A percentile compares a stretch with the other conserved stretches of the same genome.
These are phyloP conservation scores for Phalaenopsis equestris DNA, from an alignment of 106 monocot species.

Conservation along the genomic window DNA sequence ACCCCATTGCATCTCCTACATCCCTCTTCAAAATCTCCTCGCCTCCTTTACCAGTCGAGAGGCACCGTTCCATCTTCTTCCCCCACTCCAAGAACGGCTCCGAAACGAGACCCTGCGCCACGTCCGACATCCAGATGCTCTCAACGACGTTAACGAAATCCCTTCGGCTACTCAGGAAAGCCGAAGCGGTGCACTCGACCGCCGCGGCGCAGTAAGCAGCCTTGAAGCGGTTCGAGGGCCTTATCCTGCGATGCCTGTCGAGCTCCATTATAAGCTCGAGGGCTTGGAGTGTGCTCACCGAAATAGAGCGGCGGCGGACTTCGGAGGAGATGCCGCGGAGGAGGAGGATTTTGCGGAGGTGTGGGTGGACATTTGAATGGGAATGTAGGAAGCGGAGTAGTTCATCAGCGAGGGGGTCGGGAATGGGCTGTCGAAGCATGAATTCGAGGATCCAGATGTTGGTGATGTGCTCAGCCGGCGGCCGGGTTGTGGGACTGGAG, in stretches of 20 bases:
- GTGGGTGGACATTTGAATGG: neutral
- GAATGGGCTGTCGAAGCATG: conserved; percentile 34
- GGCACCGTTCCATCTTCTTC: conserved; percentile 19
- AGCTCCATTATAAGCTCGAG: conserved; percentile 39
- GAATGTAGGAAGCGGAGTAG: conserved; percentile 27
- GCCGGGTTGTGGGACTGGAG: neutral
- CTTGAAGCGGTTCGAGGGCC: conserved; percentile 10
- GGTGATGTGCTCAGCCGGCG: neutral
- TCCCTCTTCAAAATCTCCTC: conserved; percentile 8
- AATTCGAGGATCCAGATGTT: conserved; percentile 39
- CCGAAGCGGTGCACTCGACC: conserved; percentile 12
- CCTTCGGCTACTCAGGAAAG: neutral
- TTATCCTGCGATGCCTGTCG: neutral
- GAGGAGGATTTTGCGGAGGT: conserved; percentile 34
- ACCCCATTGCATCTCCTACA: conserved; percentile 15
- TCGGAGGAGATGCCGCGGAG: conserved; percentile 28
- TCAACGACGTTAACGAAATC: conserved; percentile 9
- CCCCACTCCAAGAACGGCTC: conserved; percentile 1
- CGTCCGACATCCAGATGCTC: conserved; percentile 21
- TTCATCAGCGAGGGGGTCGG: conserved; percentile 19
- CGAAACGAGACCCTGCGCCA: conserved; percentile 4
- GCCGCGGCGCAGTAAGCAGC: conserved; percentile 31
- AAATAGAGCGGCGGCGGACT: conserved; percentile 12
- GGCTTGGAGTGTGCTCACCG: conserved; percentile 17
- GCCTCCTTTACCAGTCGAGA: neutral